Evolutionary conservation across 139 green algal species (phyloP), one percentile per base, ranked within the genome.

Genomic region (Desmodesmus armatus): DNA sequence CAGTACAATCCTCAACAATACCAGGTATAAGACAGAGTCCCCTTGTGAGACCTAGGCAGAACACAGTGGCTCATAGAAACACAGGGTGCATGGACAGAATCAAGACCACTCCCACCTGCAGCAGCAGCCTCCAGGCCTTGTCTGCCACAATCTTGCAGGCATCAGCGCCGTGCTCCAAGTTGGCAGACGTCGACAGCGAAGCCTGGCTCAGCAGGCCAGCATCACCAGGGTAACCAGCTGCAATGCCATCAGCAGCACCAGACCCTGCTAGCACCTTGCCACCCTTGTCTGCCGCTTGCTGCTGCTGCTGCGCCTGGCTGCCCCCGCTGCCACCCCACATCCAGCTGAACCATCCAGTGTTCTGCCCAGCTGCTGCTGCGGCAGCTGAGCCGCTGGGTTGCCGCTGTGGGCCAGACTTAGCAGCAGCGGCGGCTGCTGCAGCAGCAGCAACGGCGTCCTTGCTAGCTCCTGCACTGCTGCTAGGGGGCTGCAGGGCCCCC

Each of bases 111-210:
- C 9, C 53, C n/a, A 86, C 89, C 80, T 85, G 80, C 33, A 90
- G 80, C 76, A 96, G 86, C 65, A 96, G 85, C 47, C 70, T 44
- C 90, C 91, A 94, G 1, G 73, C 91, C 39, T 93, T 88, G 11
- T 88, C 84, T 21, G 85, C 89, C 23, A 95, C 84, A 25, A 90
- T 31, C 37, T 39, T 29, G 83, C 91, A 93, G 4, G 90, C 87
- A 13, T 78, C 51, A 15, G 43, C 60, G n/a, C n/a, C n/a, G n/a
- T n/a, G n/a, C n/a, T n/a, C n/a, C n/a, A n/a, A n/a, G n/a, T n/a
- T n/a, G n/a, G n/a, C n/a, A n/a, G n/a, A n/a, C n/a, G n/a, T n/a
- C n/a, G n/a, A n/a, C n/a, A n/a, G n/a, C n/a, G n/a, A n/a, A n/a
- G n/a, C n/a, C n/a, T n/a, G n/a, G n/a, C n/a, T n/a, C n/a, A n/a